Evolutionary conservation across 2,329 filamentous ascomycete genomes (phyloP).

Genomic region (Xylariaceae sp.): DNA sequence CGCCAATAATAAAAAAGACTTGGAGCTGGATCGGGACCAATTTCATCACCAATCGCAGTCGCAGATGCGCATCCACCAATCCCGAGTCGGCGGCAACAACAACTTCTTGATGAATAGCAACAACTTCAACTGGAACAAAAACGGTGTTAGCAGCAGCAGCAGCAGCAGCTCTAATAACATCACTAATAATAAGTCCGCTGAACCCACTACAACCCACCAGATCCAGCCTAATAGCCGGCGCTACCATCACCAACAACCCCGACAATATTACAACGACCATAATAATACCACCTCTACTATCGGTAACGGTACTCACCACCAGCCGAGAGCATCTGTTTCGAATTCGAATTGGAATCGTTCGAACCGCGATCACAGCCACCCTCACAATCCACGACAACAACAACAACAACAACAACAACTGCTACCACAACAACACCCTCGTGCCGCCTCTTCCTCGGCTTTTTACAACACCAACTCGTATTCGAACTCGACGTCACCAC

Average conservation of each 20-base stretch:
- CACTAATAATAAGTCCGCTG: neutral
- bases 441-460: conserved; percentile 21
- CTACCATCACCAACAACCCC: conserved; percentile 12
- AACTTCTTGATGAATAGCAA: neutral
- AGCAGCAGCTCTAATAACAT: neutral
- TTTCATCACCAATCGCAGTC: conserved; percentile 9
- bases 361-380: neutral
- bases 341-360: neutral
- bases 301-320: neutral
- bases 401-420: neutral
- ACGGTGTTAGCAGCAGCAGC: no score
- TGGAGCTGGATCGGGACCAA: conserved; percentile 6
- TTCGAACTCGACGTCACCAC: neutral
- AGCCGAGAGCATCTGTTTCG: conserved; percentile 2
- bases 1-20: neutral
- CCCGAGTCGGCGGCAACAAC: neutral
- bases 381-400: conserved; percentile 6
- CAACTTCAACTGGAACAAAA: neutral
- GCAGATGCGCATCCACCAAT: conserved; percentile 7
- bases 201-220: conserved; percentile 3
- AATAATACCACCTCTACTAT: neutral
- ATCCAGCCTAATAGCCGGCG: conserved; percentile 10
- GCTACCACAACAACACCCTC: neutral
- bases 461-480: conserved; percentile 2
- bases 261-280: neutral